A percentile compares a stretch with the other conserved stretches of the same genome.
These are phyloP conservation scores for Phytophthora chlamydospora DNA, from an alignment of 352 stramenopile genomes.

Conservation along the genomic window DNA sequence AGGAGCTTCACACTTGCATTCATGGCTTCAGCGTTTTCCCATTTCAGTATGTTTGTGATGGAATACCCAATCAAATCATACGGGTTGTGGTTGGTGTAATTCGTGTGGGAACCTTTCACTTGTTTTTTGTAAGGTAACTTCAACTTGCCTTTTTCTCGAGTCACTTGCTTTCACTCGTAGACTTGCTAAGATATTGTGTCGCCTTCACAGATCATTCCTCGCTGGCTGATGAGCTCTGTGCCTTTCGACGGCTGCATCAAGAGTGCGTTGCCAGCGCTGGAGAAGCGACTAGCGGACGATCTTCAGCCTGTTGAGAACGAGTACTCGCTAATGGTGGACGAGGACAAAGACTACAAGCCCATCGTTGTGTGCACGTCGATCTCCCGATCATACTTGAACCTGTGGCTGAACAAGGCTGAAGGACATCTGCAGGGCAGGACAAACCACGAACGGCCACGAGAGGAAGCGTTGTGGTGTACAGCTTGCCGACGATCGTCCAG, in stretches of 20 bases:
- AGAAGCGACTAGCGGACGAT: constrained; percentile 1
- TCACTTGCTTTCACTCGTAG: too few relatives aligned
- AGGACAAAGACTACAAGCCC: constrained; percentile 7
- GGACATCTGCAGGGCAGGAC: constrained; percentile 21
- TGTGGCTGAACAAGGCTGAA: constrained; percentile 17
- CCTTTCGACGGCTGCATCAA: neutral
- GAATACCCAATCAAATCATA: neutral
- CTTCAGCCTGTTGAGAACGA: neutral
- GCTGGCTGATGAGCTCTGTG: too few relatives aligned
- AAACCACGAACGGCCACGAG: constrained; percentile 12
- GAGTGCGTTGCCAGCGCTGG: neutral
- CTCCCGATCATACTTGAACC: constrained; percentile 8
- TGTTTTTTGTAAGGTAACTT: constrained; percentile 11
- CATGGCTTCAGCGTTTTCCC: too few relatives aligned
- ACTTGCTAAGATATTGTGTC: too few relatives aligned
- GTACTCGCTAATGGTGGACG: neutral
- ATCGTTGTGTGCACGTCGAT: constrained; percentile 28
- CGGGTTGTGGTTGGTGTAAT: neutral
- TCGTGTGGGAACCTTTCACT: neutral
- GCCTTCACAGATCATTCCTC: too few relatives aligned
- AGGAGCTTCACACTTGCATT: too few relatives aligned
- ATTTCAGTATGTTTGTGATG: too few relatives aligned
- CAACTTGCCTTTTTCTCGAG: constrained; percentile 5
- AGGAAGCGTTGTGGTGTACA: constrained; percentile 17
- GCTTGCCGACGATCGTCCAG: constrained; percentile 6